Percentiles rank a stretch among this genome's conserved stretches.
Conservation (phyloP, 1,284 basidiomycete species). For the Trametes hirsuta region DNA sequence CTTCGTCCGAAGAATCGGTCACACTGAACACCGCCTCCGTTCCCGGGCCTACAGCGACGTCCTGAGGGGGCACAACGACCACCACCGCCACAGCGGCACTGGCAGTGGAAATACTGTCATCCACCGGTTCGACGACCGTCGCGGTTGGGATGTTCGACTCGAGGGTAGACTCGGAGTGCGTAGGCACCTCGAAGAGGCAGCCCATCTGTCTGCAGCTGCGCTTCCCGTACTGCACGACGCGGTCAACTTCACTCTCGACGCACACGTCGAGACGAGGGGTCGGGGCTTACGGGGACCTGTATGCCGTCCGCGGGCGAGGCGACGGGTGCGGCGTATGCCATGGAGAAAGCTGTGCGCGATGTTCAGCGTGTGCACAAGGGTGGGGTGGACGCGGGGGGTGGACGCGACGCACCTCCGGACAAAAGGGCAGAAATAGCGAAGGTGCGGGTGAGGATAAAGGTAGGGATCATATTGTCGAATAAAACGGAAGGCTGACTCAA, state of each 20-base stretch:
- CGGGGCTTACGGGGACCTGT: background rate
- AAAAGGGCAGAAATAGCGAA: conserved; percentile 27
- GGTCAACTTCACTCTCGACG: background rate
- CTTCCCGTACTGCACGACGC: background rate
- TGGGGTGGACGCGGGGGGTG: background rate
- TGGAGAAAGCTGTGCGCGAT: conserved; percentile 3
- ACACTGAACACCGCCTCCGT: too few species aligned
- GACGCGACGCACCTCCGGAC: conserved; percentile 18
- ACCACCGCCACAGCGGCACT: too few species aligned
- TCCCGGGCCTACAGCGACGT: too few species aligned
- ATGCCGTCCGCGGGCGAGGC: background rate
- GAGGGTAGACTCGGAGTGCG: background rate
- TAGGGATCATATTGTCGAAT: conserved; percentile 16
- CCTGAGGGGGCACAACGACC: too few species aligned
- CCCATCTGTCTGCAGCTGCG: conserved; percentile 10
- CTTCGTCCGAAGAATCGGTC: too few species aligned
- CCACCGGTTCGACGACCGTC: background rate
- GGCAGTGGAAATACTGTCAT: too few species aligned
- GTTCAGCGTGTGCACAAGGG: background rate
- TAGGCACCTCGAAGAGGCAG: conserved; percentile 11
- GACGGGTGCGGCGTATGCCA: conserved; percentile 14
- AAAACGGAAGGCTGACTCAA: too few species aligned
- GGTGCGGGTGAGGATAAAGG: conserved; percentile 27
- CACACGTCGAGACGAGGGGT: background rate
- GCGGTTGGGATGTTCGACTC: too few species aligned